Evolutionary conservation across 345 rosid genomes (phyloP).

Genomic region (Pistacia vera): DNA sequence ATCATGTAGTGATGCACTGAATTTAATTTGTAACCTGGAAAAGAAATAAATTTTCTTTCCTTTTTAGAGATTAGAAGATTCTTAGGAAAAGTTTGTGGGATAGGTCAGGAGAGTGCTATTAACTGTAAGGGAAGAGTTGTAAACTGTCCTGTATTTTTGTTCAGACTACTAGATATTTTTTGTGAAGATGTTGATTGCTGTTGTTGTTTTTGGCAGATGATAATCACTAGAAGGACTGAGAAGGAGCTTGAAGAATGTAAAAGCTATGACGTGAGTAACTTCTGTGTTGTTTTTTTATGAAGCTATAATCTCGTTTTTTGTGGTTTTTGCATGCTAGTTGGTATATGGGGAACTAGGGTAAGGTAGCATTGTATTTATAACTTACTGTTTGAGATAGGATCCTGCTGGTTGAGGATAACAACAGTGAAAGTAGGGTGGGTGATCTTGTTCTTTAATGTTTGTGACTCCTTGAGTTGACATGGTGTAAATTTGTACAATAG

Average conservation of each 20-base stretch:
- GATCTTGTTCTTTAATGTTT: background rate
- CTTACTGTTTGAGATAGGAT: background rate
- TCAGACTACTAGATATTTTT: background rate
- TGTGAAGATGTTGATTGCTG: background rate
- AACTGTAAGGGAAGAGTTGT: too few species aligned
- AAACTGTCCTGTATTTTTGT: background rate
- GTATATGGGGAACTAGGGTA: background rate
- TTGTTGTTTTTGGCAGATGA: conserved; percentile 52
- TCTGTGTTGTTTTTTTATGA: background rate
- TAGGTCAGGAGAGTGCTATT: too few species aligned
- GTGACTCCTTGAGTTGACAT: background rate
- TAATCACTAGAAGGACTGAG: conserved; percentile 84
- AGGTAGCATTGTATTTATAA: background rate
- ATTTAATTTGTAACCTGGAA: too few species aligned
- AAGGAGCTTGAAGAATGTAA: conserved; percentile 91
- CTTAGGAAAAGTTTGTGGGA: too few species aligned
- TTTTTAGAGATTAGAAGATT: too few species aligned
- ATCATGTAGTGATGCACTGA: too few species aligned
- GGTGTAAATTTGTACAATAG: background rate
- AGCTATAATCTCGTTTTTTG: background rate
- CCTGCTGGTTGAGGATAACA: background rate
- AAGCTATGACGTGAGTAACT: conserved; percentile 70
- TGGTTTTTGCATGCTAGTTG: conserved; percentile 8
- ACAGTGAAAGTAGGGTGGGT: background rate
- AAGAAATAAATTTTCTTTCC: too few species aligned